Evolutionary conservation across 371 early-diverging fungal species (phyloP).

Genomic region (Saksenaea vasiformis): DNA sequence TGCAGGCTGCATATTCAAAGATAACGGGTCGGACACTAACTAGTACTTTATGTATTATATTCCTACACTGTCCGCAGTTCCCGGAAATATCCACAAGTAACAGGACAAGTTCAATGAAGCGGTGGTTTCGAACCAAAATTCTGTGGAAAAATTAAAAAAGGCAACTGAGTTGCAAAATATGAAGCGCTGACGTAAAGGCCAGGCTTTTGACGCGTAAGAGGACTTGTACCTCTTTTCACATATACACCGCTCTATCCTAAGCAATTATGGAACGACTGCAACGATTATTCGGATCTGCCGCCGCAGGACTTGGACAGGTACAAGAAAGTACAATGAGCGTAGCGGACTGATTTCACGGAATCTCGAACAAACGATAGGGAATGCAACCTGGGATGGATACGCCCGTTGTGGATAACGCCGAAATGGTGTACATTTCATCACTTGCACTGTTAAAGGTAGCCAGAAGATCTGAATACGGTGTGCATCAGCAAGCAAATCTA

Average conservation of each 20-base stretch:
- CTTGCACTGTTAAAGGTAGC: conserved; percentile 96
- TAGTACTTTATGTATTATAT: no score
- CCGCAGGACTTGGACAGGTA: conserved; percentile 53
- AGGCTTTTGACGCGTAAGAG: no score
- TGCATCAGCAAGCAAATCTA: background rate
- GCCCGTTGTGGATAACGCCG: conserved; percentile 96
- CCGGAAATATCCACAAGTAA: no score
- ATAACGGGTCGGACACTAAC: no score
- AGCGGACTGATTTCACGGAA: background rate
- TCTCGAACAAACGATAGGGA: conserved; percentile 17
- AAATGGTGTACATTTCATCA: conserved; percentile 99
- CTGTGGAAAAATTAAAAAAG: no score
- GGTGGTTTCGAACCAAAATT: no score
- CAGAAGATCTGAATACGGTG: background rate
- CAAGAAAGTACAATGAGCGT: background rate
- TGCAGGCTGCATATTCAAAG: no score
- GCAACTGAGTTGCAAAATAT: no score
- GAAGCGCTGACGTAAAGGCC: no score
- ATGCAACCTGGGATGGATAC: conserved; percentile 84
- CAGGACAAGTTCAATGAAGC: no score
- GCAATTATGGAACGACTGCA: conserved; percentile 70
- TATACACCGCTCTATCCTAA: conserved; percentile 6
- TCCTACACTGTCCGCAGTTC: no score
- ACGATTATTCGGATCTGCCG: conserved; percentile 67
- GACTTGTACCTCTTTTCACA: background rate